Evolutionary conservation across 2,329 filamentous ascomycete species (phyloP).

Genomic region (Diaporthe helianthi): DNA sequence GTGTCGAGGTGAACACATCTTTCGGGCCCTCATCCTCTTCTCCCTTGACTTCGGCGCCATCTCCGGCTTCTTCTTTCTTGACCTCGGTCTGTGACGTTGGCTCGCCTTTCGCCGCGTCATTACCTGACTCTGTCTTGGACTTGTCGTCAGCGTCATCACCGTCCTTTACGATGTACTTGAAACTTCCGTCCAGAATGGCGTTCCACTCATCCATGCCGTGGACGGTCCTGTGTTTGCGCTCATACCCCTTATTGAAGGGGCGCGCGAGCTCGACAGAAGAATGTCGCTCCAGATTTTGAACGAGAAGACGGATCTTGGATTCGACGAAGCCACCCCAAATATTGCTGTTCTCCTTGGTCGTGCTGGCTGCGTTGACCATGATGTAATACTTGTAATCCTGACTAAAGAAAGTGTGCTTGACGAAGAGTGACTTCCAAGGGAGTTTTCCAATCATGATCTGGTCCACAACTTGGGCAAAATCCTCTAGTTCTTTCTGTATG

Average conservation of each 20-base stretch:
- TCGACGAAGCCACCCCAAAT: slow-evolving; percentile 92
- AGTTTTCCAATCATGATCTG: slow-evolving; percentile 79
- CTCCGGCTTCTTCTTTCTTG: slow-evolving; percentile 44
- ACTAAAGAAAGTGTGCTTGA: slow-evolving; percentile 93
- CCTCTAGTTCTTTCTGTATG: slow-evolving; percentile 81
- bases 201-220: slow-evolving; percentile 54
- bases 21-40: slow-evolving; percentile 37
- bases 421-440: slow-evolving; percentile 87
- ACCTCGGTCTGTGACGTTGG: slow-evolving; percentile 53
- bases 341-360: slow-evolving; percentile 82
- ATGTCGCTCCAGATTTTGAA: slow-evolving; percentile 82
- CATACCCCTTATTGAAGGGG: slow-evolving; percentile 92
- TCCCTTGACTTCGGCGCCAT: slow-evolving; percentile 37
- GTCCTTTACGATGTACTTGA: slow-evolving; percentile 53
- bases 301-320: slow-evolving; percentile 87
- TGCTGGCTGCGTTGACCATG: slow-evolving; percentile 82
- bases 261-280: slow-evolving; percentile 82
- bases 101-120: slow-evolving; percentile 54
- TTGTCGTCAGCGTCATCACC: slow-evolving; percentile 43
- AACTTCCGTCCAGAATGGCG: slow-evolving; percentile 61
- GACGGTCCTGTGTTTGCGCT: slow-evolving; percentile 77
- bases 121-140: slow-evolving; percentile 57
- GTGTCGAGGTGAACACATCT: slow-evolving; percentile 84
- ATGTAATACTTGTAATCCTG: slow-evolving; percentile 95
- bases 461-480: slow-evolving; percentile 78